Base-by-base conservation (phyloP, 2,329 filamentous ascomycete species). In the Diaporthe ampelina region DNA sequence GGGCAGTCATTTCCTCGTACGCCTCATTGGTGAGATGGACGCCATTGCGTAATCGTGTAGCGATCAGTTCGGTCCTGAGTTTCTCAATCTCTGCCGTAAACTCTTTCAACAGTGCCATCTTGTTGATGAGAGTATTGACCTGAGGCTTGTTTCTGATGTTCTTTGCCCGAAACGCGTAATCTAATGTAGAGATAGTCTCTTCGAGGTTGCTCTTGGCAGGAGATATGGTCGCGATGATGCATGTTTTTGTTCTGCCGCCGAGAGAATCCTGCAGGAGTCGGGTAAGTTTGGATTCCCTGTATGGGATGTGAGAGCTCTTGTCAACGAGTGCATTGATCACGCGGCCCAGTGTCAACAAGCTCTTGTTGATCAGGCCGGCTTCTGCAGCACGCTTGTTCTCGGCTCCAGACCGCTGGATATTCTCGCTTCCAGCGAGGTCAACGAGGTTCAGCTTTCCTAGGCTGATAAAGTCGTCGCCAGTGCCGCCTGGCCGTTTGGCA, bases 141-240 rank as follows among this genome's bases (percentile, higher is more conserved):
- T 99, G 97, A 0, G 97, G 97, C 84, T 98, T 98, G 84, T 99
- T 99, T 67, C 94, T 94, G 79, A 99, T 99, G 78, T 99, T 98
- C 87, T 99, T 99, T 21, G 97, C 97, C 61, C 97, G 91, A 85
- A 98, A 98, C 15, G 97, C 97, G 81, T 99, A 99, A 82, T 99
- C 97, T 1, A 99, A 89, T 0, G 97, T 99, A 0, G 97, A 98
- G 75, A 99, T 98, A 0, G 97, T 99, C 83, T 99, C 97, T 81
- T 99, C 97, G 1, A 99, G 87, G 79, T 98, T 99, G 83, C 93
- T 95, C 83, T 97, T 97, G 10, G 95, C 95, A 1, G 97, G 95
- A 3, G 97, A 98, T 54, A 99, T 90, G 0, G 97, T 99, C 8
- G 97, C 97, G 80, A 99, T 98, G 78, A 99, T 99, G 86, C 97